These are phyloP conservation scores for Fraxinus angustifolia DNA, from an alignment of 305 asterid genomes.

Conservation along the genomic window DNA sequence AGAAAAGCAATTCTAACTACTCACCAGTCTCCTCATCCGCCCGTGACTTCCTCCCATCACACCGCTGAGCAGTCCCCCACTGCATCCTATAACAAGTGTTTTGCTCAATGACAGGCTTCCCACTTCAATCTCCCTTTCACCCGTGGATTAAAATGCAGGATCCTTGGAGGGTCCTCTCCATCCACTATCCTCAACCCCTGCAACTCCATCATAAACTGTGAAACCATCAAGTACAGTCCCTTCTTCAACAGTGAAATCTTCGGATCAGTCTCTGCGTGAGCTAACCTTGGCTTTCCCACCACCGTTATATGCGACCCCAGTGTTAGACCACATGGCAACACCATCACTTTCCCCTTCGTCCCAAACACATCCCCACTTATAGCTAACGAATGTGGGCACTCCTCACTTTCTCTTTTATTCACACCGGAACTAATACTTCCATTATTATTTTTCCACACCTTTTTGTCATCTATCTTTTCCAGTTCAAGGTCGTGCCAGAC, in stretches of 20 bases:
- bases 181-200: conserved; percentile 90
- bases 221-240: conserved; percentile 85
- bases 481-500: conserved; percentile 68
- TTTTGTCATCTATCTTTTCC: not conserved
- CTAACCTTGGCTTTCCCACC: conserved; percentile 69
- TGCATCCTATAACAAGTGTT: conserved; percentile 94
- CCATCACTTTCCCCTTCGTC: conserved; percentile 51
- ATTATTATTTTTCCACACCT: conserved; percentile 21
- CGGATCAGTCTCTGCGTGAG: conserved; percentile 70
- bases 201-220: conserved; percentile 93
- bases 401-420: conserved; percentile 25
- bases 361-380: conserved; percentile 51
- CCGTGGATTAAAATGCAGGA: conserved; percentile 83
- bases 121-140: conserved; percentile 93
- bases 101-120: conserved; percentile 85
- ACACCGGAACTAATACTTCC: not conserved
- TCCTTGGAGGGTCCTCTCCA: conserved; percentile 94
- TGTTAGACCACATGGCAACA: conserved; percentile 88
- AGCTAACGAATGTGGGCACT: conserved; percentile 69
- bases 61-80: conserved; percentile 85
- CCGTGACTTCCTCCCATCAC: conserved; percentile 80
- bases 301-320: conserved; percentile 82
- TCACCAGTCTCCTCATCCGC: conserved; percentile 90
- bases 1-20: conserved; percentile 18
- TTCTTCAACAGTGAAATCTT: conserved; percentile 73